Conservation (phyloP, 345 rosid species). For the Conringia planisiliqua region DNA sequence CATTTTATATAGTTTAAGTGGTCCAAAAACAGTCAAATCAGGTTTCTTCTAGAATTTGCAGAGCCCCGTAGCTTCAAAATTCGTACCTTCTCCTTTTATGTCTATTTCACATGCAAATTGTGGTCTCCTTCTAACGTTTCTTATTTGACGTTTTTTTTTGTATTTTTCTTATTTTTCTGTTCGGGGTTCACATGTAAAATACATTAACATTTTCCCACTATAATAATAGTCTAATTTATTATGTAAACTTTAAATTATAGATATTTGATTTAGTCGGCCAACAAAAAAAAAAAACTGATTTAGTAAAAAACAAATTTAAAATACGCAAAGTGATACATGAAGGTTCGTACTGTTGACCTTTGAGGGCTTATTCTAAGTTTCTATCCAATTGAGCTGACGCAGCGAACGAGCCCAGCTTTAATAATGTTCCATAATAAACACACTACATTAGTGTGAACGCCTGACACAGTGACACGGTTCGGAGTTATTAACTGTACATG, state of each 20-base stretch:
- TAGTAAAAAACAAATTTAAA: background rate
- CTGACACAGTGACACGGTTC: conserved; percentile 30
- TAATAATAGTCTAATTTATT: background rate
- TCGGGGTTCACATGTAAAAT: conserved; percentile 24
- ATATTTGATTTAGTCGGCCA: background rate
- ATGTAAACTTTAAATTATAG: background rate
- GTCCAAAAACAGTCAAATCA: conserved; percentile 14
- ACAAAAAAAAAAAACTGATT: background rate
- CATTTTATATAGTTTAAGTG: background rate
- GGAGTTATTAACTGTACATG: conserved; percentile 7
- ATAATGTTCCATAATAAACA: too few relatives aligned
- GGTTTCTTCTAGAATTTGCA: conserved; percentile 13
- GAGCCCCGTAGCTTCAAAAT: conserved; percentile 24
- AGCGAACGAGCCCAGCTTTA: background rate
- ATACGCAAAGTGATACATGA: background rate
- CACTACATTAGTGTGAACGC: conserved; percentile 4
- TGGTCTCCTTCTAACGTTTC: conserved; percentile 30
- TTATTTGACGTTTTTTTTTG: conserved; percentile 36
- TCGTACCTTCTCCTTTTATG: conserved; percentile 25
- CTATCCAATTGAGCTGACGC: background rate
- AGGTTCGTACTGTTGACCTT: background rate
- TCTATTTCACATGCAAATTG: conserved; percentile 33
- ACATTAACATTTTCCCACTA: conserved; percentile 20
- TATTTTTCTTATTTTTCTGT: background rate
- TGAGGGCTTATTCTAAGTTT: background rate